Conservation (phyloP, 257 asterid species). For the Solanum dulcamara region DNA sequence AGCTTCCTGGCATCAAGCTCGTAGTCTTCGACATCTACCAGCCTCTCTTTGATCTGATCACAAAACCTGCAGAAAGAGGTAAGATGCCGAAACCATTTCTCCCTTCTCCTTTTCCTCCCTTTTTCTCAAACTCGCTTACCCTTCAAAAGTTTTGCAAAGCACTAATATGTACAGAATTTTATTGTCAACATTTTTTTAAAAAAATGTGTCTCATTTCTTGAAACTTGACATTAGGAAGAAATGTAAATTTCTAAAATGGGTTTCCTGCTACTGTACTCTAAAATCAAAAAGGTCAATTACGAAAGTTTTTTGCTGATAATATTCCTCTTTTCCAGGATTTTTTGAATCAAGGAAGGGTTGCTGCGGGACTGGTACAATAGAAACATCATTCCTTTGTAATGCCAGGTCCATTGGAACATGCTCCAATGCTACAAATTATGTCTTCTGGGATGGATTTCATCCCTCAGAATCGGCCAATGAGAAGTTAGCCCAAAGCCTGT, state of each 20-base stretch:
- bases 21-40: slow-evolving; percentile 68
- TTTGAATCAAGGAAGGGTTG: slow-evolving; percentile 70
- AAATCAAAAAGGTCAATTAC: not conserved
- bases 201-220: not conserved
- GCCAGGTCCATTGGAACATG: slow-evolving; percentile 63
- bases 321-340: slow-evolving; percentile 31
- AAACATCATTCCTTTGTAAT: slow-evolving; percentile 60
- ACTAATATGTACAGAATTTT: not conserved
- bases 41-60: slow-evolving; percentile 52
- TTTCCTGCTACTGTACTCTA: not conserved
- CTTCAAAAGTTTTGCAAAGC: not conserved
- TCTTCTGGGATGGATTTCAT: slow-evolving; percentile 83
- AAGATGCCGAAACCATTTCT: not conserved
- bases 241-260: not conserved
- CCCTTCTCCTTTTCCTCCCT: not conserved
- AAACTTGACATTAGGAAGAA: not conserved
- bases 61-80: slow-evolving; percentile 52
- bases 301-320: not conserved
- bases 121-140: not conserved
- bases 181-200: not conserved
- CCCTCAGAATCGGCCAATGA: slow-evolving; percentile 69
- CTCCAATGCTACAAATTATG: slow-evolving; percentile 58
- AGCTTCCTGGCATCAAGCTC: slow-evolving; percentile 55
- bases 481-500: slow-evolving; percentile 49
- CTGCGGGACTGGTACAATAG: slow-evolving; percentile 63